phyloP scores from a whole-genome alignment of 331 rosid species.

The Quercus phellos region DNA sequence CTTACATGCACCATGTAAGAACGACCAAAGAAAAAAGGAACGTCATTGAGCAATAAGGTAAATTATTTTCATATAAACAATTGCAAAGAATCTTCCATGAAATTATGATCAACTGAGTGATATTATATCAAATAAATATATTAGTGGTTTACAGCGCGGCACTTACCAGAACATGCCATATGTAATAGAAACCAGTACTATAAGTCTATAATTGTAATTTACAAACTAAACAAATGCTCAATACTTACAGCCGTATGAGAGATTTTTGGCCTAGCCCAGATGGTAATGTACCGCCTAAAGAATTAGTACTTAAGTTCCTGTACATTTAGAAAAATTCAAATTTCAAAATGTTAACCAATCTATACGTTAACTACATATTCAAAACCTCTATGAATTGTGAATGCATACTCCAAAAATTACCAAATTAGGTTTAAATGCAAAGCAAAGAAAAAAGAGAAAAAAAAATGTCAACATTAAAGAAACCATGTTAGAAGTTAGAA shows the following conservation, averaged over 20 bases:
- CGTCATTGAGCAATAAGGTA: background rate
- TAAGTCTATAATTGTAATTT: constrained; percentile 7
- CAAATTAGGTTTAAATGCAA: background rate
- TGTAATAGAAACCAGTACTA: background rate
- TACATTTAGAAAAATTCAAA: background rate
- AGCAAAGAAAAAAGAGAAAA: background rate
- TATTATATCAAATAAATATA: background rate
- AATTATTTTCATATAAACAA: background rate
- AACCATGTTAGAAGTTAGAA: background rate
- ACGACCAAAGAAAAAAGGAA: background rate
- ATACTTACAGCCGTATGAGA: constrained; percentile 64
- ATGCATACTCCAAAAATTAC: background rate
- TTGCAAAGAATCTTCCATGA: constrained; percentile 5
- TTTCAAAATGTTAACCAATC: background rate
- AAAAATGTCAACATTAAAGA: background rate
- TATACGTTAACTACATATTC: constrained; percentile 5
- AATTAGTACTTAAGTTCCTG: constrained; percentile 89
- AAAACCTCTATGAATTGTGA: background rate
- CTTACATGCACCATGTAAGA: background rate
- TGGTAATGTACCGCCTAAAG: constrained; percentile 63
- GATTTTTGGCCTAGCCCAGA: constrained; percentile 67
- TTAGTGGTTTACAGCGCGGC: background rate
- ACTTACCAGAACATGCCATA: constrained; percentile 5
- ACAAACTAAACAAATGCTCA: background rate
- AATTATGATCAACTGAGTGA: background rate